Evolutionary conservation across 345 rosid genomes (phyloP), one percentile per base, ranked within the genome.

Genomic region (Linum usitatissimum): DNA sequence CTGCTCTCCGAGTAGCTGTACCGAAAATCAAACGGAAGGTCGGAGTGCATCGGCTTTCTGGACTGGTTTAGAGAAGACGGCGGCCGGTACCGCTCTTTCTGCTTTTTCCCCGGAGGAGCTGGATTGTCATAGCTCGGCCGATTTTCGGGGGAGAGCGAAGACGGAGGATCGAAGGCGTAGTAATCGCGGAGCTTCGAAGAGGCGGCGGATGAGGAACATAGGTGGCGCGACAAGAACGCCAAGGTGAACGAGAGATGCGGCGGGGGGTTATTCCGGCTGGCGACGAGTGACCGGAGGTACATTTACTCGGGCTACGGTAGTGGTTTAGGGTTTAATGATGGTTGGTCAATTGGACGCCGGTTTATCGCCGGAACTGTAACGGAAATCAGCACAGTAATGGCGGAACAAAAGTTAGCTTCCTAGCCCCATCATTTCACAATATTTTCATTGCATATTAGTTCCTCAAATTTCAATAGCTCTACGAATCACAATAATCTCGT

Each of bases 1-100:
- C 73, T 81, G 69, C 90, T 87, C 81, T 86, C 95, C 5, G 99
- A 87, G 81, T 93, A 90, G 64, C 97, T 93, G 68, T 76, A 82
- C 59, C 96, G 77, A 72, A 90, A 90, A 80, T 90, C 97, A 62
- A 93, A 87, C 1, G 91, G 96, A 6, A 86, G 79, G 62, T 86
- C 79, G 45, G 95, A 82, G 53, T 60, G 75, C 6, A 48, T 34
- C 64, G 82, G 72, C 72, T 84, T 90, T 42, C 55, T 61, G 39
- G 20, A 67, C 38, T 71, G 73, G 58, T 90, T 94, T 6, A 93
- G 85, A 0, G 99, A 90, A 7, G 92, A 87, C 0, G 99, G 90
- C 1, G 99, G 97, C 1, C 90, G 87, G 78, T 90, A 93, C 57
- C 34, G 80, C 48, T 91, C 89, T 71, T 89, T 88, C 5, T 62